phyloP scores from a whole-genome alignment of 108 stramenopile genomes.

The Cyclotella baltica region DNA sequence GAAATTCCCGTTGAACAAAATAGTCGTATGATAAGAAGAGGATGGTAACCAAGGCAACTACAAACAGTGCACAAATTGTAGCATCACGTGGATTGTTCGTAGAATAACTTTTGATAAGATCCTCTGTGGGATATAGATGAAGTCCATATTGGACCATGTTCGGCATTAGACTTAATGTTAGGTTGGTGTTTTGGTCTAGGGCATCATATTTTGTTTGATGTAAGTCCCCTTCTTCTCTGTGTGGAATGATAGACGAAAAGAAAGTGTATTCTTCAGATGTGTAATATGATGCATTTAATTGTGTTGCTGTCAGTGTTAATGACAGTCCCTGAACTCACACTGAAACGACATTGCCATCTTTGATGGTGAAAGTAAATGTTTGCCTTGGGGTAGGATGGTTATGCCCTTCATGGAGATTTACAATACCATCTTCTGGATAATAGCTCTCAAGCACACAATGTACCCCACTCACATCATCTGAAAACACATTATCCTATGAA shows the following conservation, averaged over 20 bases:
- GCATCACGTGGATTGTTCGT: slow-evolving; percentile 45
- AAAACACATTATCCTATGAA: slow-evolving; percentile 26
- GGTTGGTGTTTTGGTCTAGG: background rate
- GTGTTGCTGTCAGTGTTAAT: too few relatives aligned
- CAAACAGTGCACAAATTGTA: slow-evolving; percentile 37
- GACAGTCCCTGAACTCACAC: too few relatives aligned
- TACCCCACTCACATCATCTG: slow-evolving; percentile 44
- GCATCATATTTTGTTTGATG: slow-evolving; percentile 8
- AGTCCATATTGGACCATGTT: background rate
- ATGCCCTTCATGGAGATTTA: too few relatives aligned
- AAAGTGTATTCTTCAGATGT: too few relatives aligned
- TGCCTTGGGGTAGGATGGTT: too few relatives aligned
- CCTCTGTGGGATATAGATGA: slow-evolving; percentile 44
- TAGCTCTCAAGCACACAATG: slow-evolving; percentile 35
- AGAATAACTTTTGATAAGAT: slow-evolving; percentile 31
- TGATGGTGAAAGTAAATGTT: slow-evolving; percentile 35
- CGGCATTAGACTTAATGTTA: background rate
- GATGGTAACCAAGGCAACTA: slow-evolving; percentile 51
- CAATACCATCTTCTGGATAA: background rate
- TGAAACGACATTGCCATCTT: slow-evolving; percentile 15
- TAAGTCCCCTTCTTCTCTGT: slow-evolving; percentile 17
- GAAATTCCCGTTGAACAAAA: slow-evolving; percentile 59
- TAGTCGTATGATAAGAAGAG: slow-evolving; percentile 64
- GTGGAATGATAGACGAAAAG: too few relatives aligned
- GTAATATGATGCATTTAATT: too few relatives aligned